Percentiles rank a stretch among this genome's conserved stretches.
Conservation (phyloP, 345 rosid species). For the Sapria himalayana region DNA sequence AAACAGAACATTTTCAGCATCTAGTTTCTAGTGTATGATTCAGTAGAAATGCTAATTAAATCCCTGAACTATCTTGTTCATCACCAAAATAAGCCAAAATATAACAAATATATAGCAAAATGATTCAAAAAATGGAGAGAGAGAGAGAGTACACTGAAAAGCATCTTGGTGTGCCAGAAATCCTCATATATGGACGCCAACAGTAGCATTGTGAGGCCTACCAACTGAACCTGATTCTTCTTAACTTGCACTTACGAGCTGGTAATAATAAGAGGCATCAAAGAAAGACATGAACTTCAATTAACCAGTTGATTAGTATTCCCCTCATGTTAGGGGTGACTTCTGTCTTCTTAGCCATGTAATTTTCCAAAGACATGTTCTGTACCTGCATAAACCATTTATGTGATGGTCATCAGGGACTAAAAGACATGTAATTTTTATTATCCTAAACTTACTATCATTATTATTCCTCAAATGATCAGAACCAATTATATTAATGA, state of each 20-base stretch:
- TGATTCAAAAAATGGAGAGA: conserved; percentile 1
- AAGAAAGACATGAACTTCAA: conserved; percentile 41
- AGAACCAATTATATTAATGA: too few relatives aligned
- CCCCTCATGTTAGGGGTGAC: conserved; percentile 61
- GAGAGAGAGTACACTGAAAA: neutral
- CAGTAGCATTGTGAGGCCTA: conserved; percentile 71
- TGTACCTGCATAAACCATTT: conserved; percentile 32
- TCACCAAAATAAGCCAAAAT: neutral
- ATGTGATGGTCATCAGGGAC: too few relatives aligned
- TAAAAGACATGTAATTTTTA: too few relatives aligned
- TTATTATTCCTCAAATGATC: too few relatives aligned
- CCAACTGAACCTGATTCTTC: conserved; percentile 73
- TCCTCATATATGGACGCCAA: conserved; percentile 92
- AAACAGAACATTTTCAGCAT: conserved; percentile 38
- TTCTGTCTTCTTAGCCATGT: conserved; percentile 39
- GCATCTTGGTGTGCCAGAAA: conserved; percentile 92
- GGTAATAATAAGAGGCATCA: conserved; percentile 1
- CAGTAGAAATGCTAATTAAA: conserved; percentile 68
- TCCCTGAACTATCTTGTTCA: conserved; percentile 56
- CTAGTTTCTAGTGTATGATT: conserved; percentile 56
- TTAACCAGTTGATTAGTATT: conserved; percentile 83
- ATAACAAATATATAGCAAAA: neutral
- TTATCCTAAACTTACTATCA: too few relatives aligned
- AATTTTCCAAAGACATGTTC: conserved; percentile 26
- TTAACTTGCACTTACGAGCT: conserved; percentile 40